Evolutionary conservation across 441 rosid species (phyloP).

Genomic region (Populus tomentosa): DNA sequence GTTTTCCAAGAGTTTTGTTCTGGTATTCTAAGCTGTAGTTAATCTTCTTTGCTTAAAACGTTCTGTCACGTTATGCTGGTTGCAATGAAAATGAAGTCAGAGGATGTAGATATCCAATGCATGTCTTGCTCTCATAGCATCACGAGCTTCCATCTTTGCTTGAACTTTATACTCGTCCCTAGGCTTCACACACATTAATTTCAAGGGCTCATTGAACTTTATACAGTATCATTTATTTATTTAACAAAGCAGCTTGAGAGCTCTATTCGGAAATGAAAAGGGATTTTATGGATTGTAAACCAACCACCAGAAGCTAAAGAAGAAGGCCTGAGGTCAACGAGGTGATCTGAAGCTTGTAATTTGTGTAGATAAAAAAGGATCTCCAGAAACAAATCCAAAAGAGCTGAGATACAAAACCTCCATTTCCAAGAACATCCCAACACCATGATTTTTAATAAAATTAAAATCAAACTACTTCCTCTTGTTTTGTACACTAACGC

Average conservation of each 20-base stretch:
- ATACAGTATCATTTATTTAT: too few relatives aligned
- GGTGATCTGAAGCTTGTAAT: neutral
- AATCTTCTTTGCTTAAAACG: neutral
- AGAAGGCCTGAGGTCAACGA: too few relatives aligned
- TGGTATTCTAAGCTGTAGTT: neutral
- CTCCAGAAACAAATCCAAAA: neutral
- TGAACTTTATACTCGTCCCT: too few relatives aligned
- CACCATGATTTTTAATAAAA: slow-evolving; percentile 8
- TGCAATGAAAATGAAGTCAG: too few relatives aligned
- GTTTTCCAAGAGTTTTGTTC: neutral
- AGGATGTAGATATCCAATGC: neutral
- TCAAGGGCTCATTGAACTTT: too few relatives aligned
- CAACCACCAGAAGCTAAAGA: too few relatives aligned
- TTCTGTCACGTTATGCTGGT: too few relatives aligned
- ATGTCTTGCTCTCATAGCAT: neutral
- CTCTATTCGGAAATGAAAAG: too few relatives aligned
- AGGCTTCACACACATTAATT: too few relatives aligned
- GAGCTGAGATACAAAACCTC: neutral
- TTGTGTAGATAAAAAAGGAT: neutral
- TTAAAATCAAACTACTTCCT: slow-evolving; percentile 18
- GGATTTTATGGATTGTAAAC: too few relatives aligned
- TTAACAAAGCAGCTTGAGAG: too few relatives aligned
- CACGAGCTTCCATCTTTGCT: neutral
- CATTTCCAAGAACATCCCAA: slow-evolving; percentile 20
- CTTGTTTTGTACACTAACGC: slow-evolving; percentile 26